These are phyloP conservation scores for Kodamaea neixiangensis DNA, from an alignment of 805 yeast species.

Conservation along the genomic window DNA sequence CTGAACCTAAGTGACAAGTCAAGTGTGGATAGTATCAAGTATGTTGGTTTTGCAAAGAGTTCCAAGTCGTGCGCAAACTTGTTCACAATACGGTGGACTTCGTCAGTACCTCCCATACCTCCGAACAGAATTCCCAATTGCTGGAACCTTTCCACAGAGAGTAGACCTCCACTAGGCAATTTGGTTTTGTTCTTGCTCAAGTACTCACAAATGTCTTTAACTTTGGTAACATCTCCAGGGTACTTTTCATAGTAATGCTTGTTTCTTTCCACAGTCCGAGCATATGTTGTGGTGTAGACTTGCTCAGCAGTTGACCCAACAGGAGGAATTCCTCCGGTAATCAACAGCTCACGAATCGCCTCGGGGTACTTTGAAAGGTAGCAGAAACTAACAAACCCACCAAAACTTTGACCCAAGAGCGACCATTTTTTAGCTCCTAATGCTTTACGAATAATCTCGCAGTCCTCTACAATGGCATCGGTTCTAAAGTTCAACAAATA, in stretches of 20 bases:
- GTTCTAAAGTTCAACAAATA: slow-evolving; percentile 52
- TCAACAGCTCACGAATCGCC: slow-evolving; percentile 43
- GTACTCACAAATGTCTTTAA: slow-evolving; percentile 38
- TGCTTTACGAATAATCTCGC: slow-evolving; percentile 45
- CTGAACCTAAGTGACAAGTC: slow-evolving; percentile 46
- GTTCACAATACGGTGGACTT: slow-evolving; percentile 46
- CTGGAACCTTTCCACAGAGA: slow-evolving; percentile 54
- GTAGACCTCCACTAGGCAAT: slow-evolving; percentile 53
- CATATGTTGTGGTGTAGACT: slow-evolving; percentile 51
- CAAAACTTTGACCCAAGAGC: slow-evolving; percentile 55
- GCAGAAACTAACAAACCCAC: slow-evolving; percentile 54
- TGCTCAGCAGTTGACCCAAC: slow-evolving; percentile 44
- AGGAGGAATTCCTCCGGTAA: slow-evolving; percentile 65
- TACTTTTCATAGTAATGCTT: slow-evolving; percentile 48
- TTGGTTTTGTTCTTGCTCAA: slow-evolving; percentile 28
- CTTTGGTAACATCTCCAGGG: slow-evolving; percentile 46
- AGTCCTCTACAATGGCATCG: slow-evolving; percentile 52
- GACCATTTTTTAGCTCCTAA: slow-evolving; percentile 49
- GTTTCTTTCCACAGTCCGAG: slow-evolving; percentile 50
- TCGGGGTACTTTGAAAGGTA: slow-evolving; percentile 49
- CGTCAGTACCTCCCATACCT: slow-evolving; percentile 50
- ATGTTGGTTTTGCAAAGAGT: slow-evolving; percentile 38
- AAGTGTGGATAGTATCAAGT: slow-evolving; percentile 33
- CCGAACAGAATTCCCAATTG: slow-evolving; percentile 56
- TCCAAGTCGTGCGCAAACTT: slow-evolving; percentile 42